Conservation (phyloP, 1,284 basidiomycete genomes). For the Ustilago tritici region DNA sequence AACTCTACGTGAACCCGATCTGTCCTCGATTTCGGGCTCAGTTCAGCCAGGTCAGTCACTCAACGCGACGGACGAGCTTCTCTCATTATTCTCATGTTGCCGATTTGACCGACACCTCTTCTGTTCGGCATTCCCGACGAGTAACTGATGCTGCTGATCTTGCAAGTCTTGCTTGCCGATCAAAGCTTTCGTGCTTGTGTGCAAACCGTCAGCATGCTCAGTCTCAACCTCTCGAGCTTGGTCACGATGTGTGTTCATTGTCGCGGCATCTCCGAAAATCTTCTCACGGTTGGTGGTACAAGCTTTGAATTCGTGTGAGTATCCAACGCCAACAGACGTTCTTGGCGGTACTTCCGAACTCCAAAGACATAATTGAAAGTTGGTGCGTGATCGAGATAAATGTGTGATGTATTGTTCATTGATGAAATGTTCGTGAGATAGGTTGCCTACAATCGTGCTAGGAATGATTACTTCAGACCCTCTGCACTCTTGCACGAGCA, state of each 20-base stretch:
- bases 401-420: neutral
- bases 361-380: neutral
- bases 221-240: neutral
- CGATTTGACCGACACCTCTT: neutral
- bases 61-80: slow-evolving; percentile 14
- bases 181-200: neutral
- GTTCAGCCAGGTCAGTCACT: neutral
- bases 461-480: slow-evolving; percentile 1
- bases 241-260: neutral
- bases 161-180: neutral
- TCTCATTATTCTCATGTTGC: neutral
- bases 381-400: neutral
- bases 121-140: neutral
- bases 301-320: slow-evolving; percentile 4
- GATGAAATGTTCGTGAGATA: neutral
- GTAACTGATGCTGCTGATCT: neutral
- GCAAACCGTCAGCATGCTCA: neutral
- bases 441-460: neutral
- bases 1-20: slow-evolving; percentile 11
- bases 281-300: slow-evolving; percentile 3
- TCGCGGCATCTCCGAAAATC: slow-evolving; percentile 5
- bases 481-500: slow-evolving; percentile 10
- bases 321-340: neutral
- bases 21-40: neutral
- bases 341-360: neutral